Conservation (phyloP, 192 early-diverging fungal genomes). For the Coemansia sp. region DNA sequence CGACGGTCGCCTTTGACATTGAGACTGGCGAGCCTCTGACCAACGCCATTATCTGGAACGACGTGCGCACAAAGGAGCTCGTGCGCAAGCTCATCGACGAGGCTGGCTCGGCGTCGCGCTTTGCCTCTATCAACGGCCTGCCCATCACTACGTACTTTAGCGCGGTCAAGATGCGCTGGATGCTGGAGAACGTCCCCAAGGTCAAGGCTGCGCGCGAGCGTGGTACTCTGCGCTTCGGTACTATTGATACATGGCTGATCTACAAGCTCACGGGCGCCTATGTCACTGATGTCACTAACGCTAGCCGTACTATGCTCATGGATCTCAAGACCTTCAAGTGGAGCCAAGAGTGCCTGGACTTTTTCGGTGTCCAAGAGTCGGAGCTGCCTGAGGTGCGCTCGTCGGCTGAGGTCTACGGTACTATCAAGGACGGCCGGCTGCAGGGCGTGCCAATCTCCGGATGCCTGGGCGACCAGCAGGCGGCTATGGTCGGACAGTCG, state of each 20-base stretch:
- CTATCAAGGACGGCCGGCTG: constrained; percentile 61
- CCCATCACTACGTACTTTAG: constrained; percentile 92
- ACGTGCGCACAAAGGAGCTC: constrained; percentile 76
- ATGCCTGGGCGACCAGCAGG: constrained; percentile 93
- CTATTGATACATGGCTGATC: constrained; percentile 92
- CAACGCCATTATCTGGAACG: constrained; percentile 92
- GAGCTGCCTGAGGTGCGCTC: constrained; percentile 80
- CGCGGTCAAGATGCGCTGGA: constrained; percentile 90
- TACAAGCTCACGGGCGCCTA: constrained; percentile 91
- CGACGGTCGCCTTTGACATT: constrained; percentile 87
- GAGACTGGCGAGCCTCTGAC: constrained; percentile 76
- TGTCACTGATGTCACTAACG: constrained; percentile 93
- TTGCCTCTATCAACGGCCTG: constrained; percentile 72
- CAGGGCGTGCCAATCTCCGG: constrained; percentile 80
- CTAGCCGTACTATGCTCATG: constrained; percentile 95
- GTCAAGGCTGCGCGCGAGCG: constrained; percentile 76
- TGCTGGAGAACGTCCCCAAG: constrained; percentile 77
- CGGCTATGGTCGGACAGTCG: constrained; percentile 91
- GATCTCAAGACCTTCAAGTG: constrained; percentile 79
- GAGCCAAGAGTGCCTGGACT: constrained; percentile 73
- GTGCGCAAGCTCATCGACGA: constrained; percentile 65
- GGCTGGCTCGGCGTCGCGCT: constrained; percentile 55
- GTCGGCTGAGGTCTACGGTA: constrained; percentile 78
- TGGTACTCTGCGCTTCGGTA: constrained; percentile 79
- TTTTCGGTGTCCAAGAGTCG: constrained; percentile 69